phyloP scores from a whole-genome alignment of 225 moss, liverwort and hornwort genomes.

The Ulota crispa region DNA sequence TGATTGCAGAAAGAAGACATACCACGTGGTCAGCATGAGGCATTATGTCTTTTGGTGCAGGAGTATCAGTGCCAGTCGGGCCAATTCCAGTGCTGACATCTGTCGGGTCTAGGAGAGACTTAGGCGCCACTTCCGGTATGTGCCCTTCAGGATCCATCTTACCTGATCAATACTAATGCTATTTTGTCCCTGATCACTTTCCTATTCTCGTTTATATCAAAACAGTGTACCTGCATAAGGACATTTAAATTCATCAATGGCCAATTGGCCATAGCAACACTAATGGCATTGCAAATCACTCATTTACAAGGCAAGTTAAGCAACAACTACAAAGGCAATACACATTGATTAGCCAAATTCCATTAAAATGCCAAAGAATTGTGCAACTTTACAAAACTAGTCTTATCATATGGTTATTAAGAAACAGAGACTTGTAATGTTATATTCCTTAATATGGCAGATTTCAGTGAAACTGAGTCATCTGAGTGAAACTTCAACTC shows the following conservation, averaged over 20 bases:
- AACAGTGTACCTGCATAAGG: constrained; percentile 8
- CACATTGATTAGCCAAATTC: not conserved
- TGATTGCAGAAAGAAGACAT: not conserved
- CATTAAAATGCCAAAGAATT: not conserved
- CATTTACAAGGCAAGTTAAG: not conserved
- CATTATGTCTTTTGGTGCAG: constrained; percentile 54
- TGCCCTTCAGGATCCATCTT: constrained; percentile 34
- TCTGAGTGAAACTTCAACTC: not conserved
- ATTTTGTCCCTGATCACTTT: not conserved
- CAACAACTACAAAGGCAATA: not conserved
- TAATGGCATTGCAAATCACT: not conserved
- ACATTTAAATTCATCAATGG: not conserved
- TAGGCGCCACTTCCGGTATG: constrained; percentile 21
- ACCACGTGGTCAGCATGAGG: constrained; percentile 32
- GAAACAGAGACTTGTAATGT: not conserved
- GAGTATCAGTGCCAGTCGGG: constrained; percentile 60
- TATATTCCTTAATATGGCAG: not conserved
- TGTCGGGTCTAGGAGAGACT: constrained; percentile 29
- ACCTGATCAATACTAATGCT: not conserved
- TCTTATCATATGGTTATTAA: not conserved
- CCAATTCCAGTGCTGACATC: constrained; percentile 55
- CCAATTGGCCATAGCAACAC: not conserved
- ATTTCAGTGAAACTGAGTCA: not conserved
- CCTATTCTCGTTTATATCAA: constrained; percentile 1
- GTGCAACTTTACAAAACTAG: not conserved